phyloP scores from a whole-genome alignment of 148 eudicot genomes.

The Rhododendron griersonianum region DNA sequence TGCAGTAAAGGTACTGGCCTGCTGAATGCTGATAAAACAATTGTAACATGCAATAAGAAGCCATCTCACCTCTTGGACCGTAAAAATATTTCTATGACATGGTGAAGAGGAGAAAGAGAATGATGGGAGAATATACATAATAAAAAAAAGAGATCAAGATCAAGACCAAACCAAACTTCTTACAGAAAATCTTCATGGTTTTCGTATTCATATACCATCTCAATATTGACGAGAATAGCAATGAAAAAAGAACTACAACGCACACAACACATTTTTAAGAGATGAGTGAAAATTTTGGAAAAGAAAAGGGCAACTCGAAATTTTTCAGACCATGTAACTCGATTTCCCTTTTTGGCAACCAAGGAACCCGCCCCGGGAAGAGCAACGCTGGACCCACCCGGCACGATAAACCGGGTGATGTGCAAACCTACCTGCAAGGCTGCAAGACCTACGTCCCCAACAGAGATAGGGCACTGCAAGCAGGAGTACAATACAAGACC shows the following conservation, averaged over 20 bases:
- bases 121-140: background rate
- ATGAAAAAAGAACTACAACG: background rate
- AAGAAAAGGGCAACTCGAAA: background rate
- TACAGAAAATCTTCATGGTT: background rate
- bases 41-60: background rate
- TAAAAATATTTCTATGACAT: background rate
- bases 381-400: background rate
- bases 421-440: background rate
- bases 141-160: background rate
- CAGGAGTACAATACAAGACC: background rate
- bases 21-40: background rate
- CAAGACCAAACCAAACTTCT: background rate
- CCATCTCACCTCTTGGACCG: background rate
- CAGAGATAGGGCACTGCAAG: background rate
- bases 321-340: background rate
- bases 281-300: background rate
- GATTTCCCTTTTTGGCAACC: background rate
- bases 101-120: background rate
- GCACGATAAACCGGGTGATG: background rate
- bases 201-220: background rate
- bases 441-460: background rate
- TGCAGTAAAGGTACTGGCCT: background rate
- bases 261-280: background rate
- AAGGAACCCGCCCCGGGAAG: background rate
- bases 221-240: background rate